Conservation (phyloP, 2,329 filamentous ascomycete species). For the Epichloe gansuensis region DNA sequence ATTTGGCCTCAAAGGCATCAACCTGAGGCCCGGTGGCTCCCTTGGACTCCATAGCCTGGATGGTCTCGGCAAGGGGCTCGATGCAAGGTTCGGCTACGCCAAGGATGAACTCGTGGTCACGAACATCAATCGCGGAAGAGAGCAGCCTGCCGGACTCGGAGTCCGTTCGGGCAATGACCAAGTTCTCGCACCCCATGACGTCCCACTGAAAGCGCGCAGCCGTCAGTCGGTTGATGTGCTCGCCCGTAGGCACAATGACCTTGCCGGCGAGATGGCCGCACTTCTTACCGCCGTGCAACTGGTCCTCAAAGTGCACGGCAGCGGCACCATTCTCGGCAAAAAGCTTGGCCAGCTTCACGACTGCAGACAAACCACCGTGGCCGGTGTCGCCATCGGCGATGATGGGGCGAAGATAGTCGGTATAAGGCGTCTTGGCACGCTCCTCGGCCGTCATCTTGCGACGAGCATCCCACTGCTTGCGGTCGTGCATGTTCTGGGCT, state of each 20-base stretch:
- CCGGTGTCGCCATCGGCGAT: conserved; percentile 94
- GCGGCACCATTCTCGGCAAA: conserved; percentile 96
- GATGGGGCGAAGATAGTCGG: conserved; percentile 89
- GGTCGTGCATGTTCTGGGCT: conserved; percentile 92
- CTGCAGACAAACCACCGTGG: conserved; percentile 83
- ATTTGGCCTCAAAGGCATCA: conserved; percentile 72
- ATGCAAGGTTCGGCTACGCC: conserved; percentile 64
- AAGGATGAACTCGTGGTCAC: conserved; percentile 94
- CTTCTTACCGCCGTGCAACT: conserved; percentile 96
- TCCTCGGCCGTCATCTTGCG: conserved; percentile 65
- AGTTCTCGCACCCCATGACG: conserved; percentile 89
- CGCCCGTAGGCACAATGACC: conserved; percentile 82
- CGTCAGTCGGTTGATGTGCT: conserved; percentile 91
- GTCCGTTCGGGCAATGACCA: conserved; percentile 90
- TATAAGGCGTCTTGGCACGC: conserved; percentile 64
- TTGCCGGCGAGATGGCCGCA: conserved; percentile 95
- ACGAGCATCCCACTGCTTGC: conserved; percentile 83
- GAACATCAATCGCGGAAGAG: conserved; percentile 80
- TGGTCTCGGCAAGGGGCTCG: conserved; percentile 72
- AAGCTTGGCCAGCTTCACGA: conserved; percentile 91
- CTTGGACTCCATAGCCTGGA: conserved; percentile 77
- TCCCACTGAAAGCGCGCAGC: conserved; percentile 97
- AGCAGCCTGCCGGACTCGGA: conserved; percentile 87
- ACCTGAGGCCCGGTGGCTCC: conserved; percentile 73
- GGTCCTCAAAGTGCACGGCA: conserved; percentile 94